Evolutionary conservation across 768 basidiomycete genomes (phyloP).

Genomic region (Holtermanniella nyarrowii): DNA sequence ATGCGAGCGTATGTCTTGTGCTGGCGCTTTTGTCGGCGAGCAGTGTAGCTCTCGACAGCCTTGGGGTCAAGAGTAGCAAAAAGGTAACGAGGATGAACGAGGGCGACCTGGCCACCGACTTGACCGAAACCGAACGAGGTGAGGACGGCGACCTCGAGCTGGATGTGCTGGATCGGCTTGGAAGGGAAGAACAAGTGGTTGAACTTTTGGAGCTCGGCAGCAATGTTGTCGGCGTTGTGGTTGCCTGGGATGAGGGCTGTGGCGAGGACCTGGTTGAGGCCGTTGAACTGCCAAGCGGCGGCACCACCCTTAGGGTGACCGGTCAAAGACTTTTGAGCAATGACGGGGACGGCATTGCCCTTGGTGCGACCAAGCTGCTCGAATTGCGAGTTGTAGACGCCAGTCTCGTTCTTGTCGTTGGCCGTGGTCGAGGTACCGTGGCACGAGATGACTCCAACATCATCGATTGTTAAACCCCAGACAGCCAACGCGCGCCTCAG

Average conservation of each 20-base stretch:
- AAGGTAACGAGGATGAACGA: constrained; percentile 83
- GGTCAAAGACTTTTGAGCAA: constrained; percentile 93
- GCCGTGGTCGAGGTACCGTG: constrained; percentile 47
- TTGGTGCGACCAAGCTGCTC: constrained; percentile 75
- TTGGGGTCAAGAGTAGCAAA: constrained; percentile 71
- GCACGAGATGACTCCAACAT: constrained; percentile 53
- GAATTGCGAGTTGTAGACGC: constrained; percentile 93
- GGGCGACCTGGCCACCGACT: constrained; percentile 83
- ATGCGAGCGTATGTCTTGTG: constrained; percentile 43
- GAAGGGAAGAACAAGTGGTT: constrained; percentile 94
- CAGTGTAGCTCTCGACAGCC: constrained; percentile 66
- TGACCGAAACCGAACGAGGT: constrained; percentile 76
- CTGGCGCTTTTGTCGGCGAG: constrained; percentile 53
- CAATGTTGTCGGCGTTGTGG: constrained; percentile 83
- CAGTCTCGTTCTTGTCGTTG: constrained; percentile 93
- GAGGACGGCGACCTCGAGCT: constrained; percentile 48
- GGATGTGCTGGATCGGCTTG: constrained; percentile 87
- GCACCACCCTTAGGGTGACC: constrained; percentile 98
- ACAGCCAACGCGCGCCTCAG: constrained; percentile 91
- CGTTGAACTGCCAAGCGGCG: constrained; percentile 95
- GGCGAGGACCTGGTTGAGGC: constrained; percentile 72
- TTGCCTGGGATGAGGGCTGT: constrained; percentile 89
- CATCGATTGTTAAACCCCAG: constrained; percentile 89
- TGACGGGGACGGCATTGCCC: constrained; percentile 93
- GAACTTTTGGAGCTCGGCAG: constrained; percentile 68